Evolutionary conservation across 306 rosid genomes (phyloP), one percentile per base, ranked within the genome.

Genomic region (Morella rubra): DNA sequence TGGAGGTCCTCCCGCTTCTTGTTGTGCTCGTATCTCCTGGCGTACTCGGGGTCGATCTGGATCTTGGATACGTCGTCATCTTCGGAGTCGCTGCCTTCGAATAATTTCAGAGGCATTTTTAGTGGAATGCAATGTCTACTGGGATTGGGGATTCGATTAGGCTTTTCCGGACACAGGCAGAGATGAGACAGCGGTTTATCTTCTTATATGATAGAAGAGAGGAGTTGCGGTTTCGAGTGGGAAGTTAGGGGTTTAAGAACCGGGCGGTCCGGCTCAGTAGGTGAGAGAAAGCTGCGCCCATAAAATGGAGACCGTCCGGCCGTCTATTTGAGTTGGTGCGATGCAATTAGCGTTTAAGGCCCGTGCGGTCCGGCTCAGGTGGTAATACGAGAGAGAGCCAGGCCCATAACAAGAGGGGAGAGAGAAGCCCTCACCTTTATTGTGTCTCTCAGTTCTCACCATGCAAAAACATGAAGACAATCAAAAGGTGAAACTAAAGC

Each of bases 1-100:
- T 95, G 96, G 67, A 95, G 97, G 54, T 81, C 97, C 85, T 92
- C 96, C 15, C 97, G 87, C 88, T 76, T 88, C 87, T 95, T 95
- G 83, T 95, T 95, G 89, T 95, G 87, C 80, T 87, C 87, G 52
- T 65, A 85, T 78, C 81, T 85, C 18, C 78, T 81, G 22, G 91
- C 91, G 75, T 70, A 87, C 8, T 75, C 89, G 66, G 42, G 60
- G 54, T 92, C 77, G 73, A 95, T 86, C 84, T 88, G 82, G 52
- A 92, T 82, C 80, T 86, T 80, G 5, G 96, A 81, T 45, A 81
- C 56, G 14, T 86, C 84, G 0, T 89, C 90, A 19, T 69, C 51
- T 46, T 95, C 97, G 0, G 88, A 81, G 71, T 88, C 97, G 44
- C 92, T 87, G 3, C 86, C 92, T 53, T 85, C 93, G 42, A 95